Base-by-base conservation (phyloP, 2,329 filamentous ascomycete species). In the Microcera coccophila region DNA sequence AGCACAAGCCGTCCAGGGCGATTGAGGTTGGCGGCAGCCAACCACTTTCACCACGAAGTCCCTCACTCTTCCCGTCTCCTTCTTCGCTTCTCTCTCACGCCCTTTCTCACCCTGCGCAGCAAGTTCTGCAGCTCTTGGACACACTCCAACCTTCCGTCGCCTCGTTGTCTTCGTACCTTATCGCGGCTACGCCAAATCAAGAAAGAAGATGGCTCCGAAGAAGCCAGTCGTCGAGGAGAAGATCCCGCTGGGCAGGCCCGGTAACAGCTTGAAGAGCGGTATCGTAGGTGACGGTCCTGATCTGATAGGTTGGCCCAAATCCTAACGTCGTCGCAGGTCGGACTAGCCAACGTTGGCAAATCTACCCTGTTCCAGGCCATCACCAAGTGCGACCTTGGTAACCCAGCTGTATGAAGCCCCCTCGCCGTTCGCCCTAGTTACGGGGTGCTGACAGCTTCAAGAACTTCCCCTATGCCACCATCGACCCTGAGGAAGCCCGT, bases 291-390 rank as follows among this genome's bases (percentile, higher is more conserved):
- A 48, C 37, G 36, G 29, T 38, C 24, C 38, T 36, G 39, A 31
- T 31, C 24, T 20, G 16, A 42, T 39, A 24, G 32, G 33, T 22
- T 42, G 20, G 24, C 43, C 45, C 11, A 39, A 17, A 38, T 36
- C 45, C 60, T 64, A 59, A 63, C 46, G 38, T 44, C 44, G 41
- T 38, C 60, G 60, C 62, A 95, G 90, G 90, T 98, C 71, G 93
- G 93, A 73, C 84, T 98, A 63, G 93, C 93, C 70, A 98, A 98
- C 71, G 94, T 98, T 60, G 93, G 93, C 71, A 98, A 98, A 77
- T 98, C 93, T 56, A 98, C 94, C 24, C 83, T 98, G 62, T 98
- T 98, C 82, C 94, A 98, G 78, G 90, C 93, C 66, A 96, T 98
- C 72, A 98, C 93, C 66, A 97, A 96, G 78, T 95, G 86, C 71